Conservation (phyloP, 768 basidiomycete genomes). For the Russula brevipes region DNA sequence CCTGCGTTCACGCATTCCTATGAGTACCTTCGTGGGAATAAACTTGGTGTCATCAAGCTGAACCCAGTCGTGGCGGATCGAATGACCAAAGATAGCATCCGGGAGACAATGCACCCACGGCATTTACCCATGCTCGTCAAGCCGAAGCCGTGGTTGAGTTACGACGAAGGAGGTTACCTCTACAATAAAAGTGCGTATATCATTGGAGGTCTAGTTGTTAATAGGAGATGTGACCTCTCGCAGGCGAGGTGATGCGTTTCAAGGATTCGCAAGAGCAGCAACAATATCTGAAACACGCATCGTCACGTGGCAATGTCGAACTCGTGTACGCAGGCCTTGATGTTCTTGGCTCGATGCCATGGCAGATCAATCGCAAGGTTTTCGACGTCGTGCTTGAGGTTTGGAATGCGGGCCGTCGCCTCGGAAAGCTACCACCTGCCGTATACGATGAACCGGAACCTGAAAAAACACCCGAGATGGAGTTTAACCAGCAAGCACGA, state of each 20-base stretch:
- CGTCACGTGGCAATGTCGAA: conserved; percentile 68
- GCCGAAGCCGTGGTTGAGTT: conserved; percentile 80
- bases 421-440: conserved; percentile 82
- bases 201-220: neutral
- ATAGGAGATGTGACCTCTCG: conserved; percentile 8
- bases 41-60: conserved; percentile 85
- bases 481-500: conserved; percentile 51
- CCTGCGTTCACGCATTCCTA: conserved; percentile 90
- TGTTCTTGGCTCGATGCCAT: conserved; percentile 83
- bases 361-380: conserved; percentile 74
- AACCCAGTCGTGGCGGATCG: conserved; percentile 76
- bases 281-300: conserved; percentile 70
- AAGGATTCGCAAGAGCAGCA: conserved; percentile 86
- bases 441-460: conserved; percentile 64
- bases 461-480: conserved; percentile 41
- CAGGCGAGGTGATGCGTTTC: conserved; percentile 82
- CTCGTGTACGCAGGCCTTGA: conserved; percentile 86
- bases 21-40: conserved; percentile 89
- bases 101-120: conserved; percentile 78
- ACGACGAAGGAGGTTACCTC: conserved; percentile 78
- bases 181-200: conserved; percentile 59
- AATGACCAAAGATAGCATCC: conserved; percentile 66
- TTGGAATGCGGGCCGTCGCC: conserved; percentile 81
- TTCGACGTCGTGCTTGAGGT: conserved; percentile 51
- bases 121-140: conserved; percentile 94